These are phyloP conservation scores for Boletus sensibilis DNA, from an alignment of 768 basidiomycete species.

Conservation along the genomic window DNA sequence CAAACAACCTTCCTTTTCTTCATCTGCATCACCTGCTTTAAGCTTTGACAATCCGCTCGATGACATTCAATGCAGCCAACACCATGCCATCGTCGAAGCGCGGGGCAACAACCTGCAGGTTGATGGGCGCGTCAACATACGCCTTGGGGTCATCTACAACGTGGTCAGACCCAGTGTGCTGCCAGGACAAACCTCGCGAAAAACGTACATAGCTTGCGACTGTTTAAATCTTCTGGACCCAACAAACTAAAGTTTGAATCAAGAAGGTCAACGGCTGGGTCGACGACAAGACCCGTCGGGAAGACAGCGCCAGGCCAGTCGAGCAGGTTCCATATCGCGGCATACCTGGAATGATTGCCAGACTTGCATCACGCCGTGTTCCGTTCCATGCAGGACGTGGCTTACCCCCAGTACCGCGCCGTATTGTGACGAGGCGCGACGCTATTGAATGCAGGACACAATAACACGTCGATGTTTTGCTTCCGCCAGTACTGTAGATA, in stretches of 20 bases:
- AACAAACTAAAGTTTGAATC: slow-evolving; percentile 10
- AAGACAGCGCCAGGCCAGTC: slow-evolving; percentile 46
- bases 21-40: background rate
- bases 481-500: slow-evolving; percentile 40
- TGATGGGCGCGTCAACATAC: slow-evolving; percentile 20
- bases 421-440: slow-evolving; percentile 40
- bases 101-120: slow-evolving; percentile 24
- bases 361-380: background rate
- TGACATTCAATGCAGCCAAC: slow-evolving; percentile 23
- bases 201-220: slow-evolving; percentile 21
- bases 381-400: background rate
- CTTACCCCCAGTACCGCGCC: slow-evolving; percentile 35
- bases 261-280: slow-evolving; percentile 26
- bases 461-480: slow-evolving; percentile 40
- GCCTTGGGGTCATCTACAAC: slow-evolving; percentile 21
- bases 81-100: slow-evolving; percentile 31
- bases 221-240: slow-evolving; percentile 22
- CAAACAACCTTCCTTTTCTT: background rate
- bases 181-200: background rate
- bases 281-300: slow-evolving; percentile 39
- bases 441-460: slow-evolving; percentile 37
- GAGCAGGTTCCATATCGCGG: slow-evolving; percentile 42
- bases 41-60: slow-evolving; percentile 27
- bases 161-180: background rate
- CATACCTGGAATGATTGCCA: slow-evolving; percentile 31